These are phyloP conservation scores for Silene latifolia DNA, from an alignment of 148 eudicot genomes.

Conservation along the genomic window DNA sequence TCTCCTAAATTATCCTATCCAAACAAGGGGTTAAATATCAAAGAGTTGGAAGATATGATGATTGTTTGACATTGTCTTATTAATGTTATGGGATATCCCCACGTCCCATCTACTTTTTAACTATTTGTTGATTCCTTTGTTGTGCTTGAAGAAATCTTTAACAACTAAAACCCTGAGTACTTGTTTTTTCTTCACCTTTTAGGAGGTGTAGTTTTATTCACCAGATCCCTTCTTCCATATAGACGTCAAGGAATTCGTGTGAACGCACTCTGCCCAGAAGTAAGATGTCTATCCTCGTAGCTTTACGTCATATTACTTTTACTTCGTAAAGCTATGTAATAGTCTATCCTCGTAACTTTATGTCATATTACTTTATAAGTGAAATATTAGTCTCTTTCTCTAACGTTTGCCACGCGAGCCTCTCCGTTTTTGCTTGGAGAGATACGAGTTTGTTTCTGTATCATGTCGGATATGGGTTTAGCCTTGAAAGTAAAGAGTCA, in stretches of 20 bases:
- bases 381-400: not conserved
- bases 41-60: not conserved
- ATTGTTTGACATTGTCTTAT: not conserved
- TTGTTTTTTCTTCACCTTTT: slow-evolving; percentile 16
- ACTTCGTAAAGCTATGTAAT: too few species aligned
- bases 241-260: slow-evolving; percentile 78
- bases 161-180: not conserved
- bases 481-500: not conserved
- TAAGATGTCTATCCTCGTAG: slow-evolving; percentile 29
- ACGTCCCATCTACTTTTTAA: not conserved
- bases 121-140: not conserved
- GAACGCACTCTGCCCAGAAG: slow-evolving; percentile 96
- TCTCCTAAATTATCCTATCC: not conserved
- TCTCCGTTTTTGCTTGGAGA: not conserved
- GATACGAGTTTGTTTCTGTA: not conserved
- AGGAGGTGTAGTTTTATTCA: slow-evolving; percentile 88
- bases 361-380: not conserved
- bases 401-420: not conserved
- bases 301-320: not conserved
- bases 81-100: not conserved
- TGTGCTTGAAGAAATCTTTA: not conserved
- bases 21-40: not conserved
- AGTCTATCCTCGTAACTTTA: slow-evolving; percentile 12
- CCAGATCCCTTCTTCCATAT: slow-evolving; percentile 66
- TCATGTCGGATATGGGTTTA: not conserved